Conservation (phyloP, 257 asterid genomes). For the Apocynum venetum region DNA sequence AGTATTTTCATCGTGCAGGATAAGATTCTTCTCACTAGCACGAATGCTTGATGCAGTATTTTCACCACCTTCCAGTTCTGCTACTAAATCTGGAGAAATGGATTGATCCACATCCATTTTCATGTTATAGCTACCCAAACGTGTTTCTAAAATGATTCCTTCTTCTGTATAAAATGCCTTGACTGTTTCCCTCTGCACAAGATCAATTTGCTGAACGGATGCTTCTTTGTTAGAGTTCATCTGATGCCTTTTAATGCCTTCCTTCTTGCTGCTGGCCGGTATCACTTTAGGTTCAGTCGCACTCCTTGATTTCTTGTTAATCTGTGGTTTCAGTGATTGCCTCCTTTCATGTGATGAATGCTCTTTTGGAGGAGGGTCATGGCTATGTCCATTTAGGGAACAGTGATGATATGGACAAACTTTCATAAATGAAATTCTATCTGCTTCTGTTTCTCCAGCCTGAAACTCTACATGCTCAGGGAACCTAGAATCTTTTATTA, state of each 20-base stretch:
- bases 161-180: constrained; percentile 27
- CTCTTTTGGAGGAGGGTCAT: constrained; percentile 37
- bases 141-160: constrained; percentile 25
- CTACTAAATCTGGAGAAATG: neutral
- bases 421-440: constrained; percentile 33
- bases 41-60: constrained; percentile 8
- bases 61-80: neutral
- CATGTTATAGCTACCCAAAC: constrained; percentile 34
- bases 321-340: constrained; percentile 41
- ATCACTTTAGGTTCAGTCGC: constrained; percentile 23
- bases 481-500: constrained; percentile 58
- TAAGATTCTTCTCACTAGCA: constrained; percentile 17
- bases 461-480: constrained; percentile 39
- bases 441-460: constrained; percentile 31
- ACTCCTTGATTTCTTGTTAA: constrained; percentile 23
- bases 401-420: constrained; percentile 88
- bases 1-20: constrained; percentile 7
- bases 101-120: constrained; percentile 13
- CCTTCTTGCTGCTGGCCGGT: constrained; percentile 24
- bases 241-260: constrained; percentile 23
- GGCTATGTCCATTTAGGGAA: constrained; percentile 71
- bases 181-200: constrained; percentile 12
- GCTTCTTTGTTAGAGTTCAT: constrained; percentile 20
- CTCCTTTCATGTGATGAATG: constrained; percentile 36
- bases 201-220: constrained; percentile 23